These are phyloP conservation scores for Jacaranda mimosifolia DNA, from an alignment of 257 asterid genomes.

Conservation along the genomic window DNA sequence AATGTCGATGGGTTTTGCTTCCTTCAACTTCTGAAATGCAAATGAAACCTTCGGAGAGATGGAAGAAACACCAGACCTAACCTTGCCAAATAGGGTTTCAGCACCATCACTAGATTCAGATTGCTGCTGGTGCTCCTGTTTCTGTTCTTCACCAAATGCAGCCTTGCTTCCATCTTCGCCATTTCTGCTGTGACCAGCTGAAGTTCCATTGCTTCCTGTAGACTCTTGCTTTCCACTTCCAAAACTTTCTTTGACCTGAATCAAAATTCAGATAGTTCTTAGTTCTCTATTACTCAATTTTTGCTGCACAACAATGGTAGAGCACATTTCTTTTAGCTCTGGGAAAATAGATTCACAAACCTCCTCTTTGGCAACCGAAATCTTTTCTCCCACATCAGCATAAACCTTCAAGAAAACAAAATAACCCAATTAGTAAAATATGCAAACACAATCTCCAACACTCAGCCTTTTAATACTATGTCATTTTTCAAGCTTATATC, in stretches of 20 bases:
- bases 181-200: slow-evolving; percentile 42
- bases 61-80: slow-evolving; percentile 67
- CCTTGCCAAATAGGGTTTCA: slow-evolving; percentile 68
- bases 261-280: slow-evolving; percentile 17
- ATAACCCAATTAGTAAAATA: slow-evolving; percentile 26
- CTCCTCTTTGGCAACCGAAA: slow-evolving; percentile 89
- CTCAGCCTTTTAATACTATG: slow-evolving; percentile 20
- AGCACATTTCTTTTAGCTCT: background rate
- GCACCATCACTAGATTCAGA: slow-evolving; percentile 56
- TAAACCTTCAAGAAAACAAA: slow-evolving; percentile 62
- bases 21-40: slow-evolving; percentile 78
- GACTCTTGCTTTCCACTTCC: slow-evolving; percentile 78
- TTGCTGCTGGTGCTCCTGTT: slow-evolving; percentile 63
- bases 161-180: slow-evolving; percentile 50
- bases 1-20: slow-evolving; percentile 80
- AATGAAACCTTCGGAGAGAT: slow-evolving; percentile 67
- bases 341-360: slow-evolving; percentile 50
- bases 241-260: slow-evolving; percentile 81
- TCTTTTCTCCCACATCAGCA: slow-evolving; percentile 81
- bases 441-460: no score
- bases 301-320: background rate
- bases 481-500: background rate
- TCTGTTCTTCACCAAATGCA: slow-evolving; percentile 60
- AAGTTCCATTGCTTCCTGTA: slow-evolving; percentile 47
- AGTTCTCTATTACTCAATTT: background rate